Base-by-base conservation (phyloP, 2,329 filamentous ascomycete species). In the Colletotrichum trifolii region DNA sequence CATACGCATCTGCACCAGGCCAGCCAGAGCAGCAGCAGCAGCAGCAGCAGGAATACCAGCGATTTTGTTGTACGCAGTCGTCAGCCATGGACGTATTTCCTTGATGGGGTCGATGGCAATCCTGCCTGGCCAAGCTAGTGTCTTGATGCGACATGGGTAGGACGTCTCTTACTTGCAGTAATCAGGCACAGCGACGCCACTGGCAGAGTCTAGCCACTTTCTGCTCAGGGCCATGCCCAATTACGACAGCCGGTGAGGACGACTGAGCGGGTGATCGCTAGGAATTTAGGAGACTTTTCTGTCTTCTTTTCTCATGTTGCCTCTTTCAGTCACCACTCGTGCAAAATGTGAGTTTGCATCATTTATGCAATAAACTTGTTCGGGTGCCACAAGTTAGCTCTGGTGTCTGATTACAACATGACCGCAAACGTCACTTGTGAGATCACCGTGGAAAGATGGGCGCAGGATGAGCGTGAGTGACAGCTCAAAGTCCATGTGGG, bases 261-360 rank as follows among this genome's bases (percentile, higher is more conserved):
- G 57, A 42, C 25, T 35, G 35, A 35, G 46, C 46, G 36, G 53
- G 52, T 48, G 58, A 62, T 48, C 52, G 62, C 62, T 56, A 57
- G 62, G 62, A 36, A 53, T 53, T 53, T 53, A 49, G 62, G 52
- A 62, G 58, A 62, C 40, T 62, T 62, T 56, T 34, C 36, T 13
- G 13, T 9, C 36, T 34, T 13, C 46, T 33, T 34, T 11, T 47
- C 40, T 56, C 35, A 25, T n/a, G 8, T 42, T 9, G 17, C 45
- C 15, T 17, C 25, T 49, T 33, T 47, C 39, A 12, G 42, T 33
- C 42, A 3, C 10, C 17, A 25, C 15, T 13, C 9, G 6, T 10
- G 9, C 17, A 43, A 38, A 10, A 25, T 25, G n/a, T 39, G n/a
- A 46, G 38, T 46, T 43, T 49, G 38, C 33, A 38, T 45, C 12